Conservation (phyloP, 495 filamentous ascomycete species). For the Filosporella fistucella region DNA sequence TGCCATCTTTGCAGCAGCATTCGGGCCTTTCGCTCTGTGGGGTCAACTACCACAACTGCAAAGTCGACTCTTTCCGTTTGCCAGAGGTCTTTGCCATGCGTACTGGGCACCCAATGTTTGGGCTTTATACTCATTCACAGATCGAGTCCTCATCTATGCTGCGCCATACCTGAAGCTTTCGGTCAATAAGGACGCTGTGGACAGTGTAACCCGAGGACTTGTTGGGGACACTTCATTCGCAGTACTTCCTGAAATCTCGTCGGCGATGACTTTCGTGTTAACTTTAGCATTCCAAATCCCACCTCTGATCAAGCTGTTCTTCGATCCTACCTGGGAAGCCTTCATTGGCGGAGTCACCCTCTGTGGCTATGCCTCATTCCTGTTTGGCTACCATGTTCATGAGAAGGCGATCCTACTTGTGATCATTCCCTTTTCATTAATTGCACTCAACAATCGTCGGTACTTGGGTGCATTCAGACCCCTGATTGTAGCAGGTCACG, state of each 20-base stretch:
- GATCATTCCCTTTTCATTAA: slow-evolving; percentile 91
- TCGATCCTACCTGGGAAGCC: slow-evolving; percentile 74
- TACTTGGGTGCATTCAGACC: slow-evolving; percentile 91
- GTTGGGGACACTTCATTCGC: slow-evolving; percentile 96
- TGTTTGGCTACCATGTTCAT: slow-evolving; percentile 98
- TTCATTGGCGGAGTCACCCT: slow-evolving; percentile 89
- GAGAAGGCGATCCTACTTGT: slow-evolving; percentile 95
- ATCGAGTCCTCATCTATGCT: slow-evolving; percentile 78
- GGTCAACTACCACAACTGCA: slow-evolving; percentile 85
- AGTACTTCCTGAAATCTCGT: slow-evolving; percentile 80
- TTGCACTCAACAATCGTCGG: slow-evolving; percentile 87
- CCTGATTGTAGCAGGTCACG: slow-evolving; percentile 87
- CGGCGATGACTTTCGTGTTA: slow-evolving; percentile 71
- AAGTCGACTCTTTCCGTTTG: slow-evolving; percentile 87
- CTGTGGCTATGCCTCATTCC: slow-evolving; percentile 94
- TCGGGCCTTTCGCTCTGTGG: slow-evolving; percentile 84
- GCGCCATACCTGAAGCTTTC: slow-evolving; percentile 73
- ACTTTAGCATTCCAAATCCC: slow-evolving; percentile 82
- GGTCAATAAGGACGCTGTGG: slow-evolving; percentile 68
- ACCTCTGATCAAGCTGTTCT: slow-evolving; percentile 76
- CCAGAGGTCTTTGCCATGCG: slow-evolving; percentile 87
- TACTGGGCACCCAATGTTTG: slow-evolving; percentile 99
- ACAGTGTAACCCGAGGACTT: slow-evolving; percentile 86
- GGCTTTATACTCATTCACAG: slow-evolving; percentile 92
- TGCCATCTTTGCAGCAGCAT: slow-evolving; percentile 73